Conservation (phyloP, 768 basidiomycete genomes). For the Coprinopsis strossmayeri region DNA sequence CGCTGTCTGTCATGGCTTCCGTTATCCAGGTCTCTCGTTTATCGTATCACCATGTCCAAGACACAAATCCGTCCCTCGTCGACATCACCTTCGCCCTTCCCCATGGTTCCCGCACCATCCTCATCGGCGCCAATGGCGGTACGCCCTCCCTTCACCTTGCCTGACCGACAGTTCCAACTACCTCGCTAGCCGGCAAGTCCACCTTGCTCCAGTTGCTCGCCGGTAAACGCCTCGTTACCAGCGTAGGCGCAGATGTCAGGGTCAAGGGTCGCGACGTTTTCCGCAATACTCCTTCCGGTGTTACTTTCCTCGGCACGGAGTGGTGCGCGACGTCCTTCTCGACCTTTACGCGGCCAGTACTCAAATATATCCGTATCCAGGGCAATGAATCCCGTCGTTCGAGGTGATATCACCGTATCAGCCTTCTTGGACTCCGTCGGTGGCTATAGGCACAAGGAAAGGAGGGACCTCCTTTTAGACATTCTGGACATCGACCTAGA, state of each 20-base stretch:
- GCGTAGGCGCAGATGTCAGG: constrained; percentile 45
- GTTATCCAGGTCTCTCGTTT: constrained; percentile 43
- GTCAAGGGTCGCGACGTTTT: constrained; percentile 87
- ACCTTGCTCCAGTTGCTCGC: constrained; percentile 91
- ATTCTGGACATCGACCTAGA: constrained; percentile 93
- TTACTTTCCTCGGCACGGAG: constrained; percentile 90
- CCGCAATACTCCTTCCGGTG: constrained; percentile 72
- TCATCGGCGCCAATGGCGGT: constrained; percentile 96
- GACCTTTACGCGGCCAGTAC: constrained; percentile 2
- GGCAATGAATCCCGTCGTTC: constrained; percentile 97
- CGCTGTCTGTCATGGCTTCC: background rate
- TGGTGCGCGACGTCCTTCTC: constrained; percentile 46
- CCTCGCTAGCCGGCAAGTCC: constrained; percentile 79
- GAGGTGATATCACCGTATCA: constrained; percentile 88
- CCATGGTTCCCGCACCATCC: constrained; percentile 72
- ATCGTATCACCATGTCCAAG: constrained; percentile 49
- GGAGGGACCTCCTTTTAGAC: constrained; percentile 79
- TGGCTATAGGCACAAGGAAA: constrained; percentile 87
- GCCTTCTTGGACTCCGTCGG: constrained; percentile 96
- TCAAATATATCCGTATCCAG: constrained; percentile 29
- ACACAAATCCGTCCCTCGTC: constrained; percentile 45
- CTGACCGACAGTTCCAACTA: constrained; percentile 12
- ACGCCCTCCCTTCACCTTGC: constrained; percentile 16
- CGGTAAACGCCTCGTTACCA: constrained; percentile 75
- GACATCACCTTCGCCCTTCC: constrained; percentile 63